Evolutionary conservation across 768 basidiomycete species (phyloP).

Genomic region (Bullera alba): DNA sequence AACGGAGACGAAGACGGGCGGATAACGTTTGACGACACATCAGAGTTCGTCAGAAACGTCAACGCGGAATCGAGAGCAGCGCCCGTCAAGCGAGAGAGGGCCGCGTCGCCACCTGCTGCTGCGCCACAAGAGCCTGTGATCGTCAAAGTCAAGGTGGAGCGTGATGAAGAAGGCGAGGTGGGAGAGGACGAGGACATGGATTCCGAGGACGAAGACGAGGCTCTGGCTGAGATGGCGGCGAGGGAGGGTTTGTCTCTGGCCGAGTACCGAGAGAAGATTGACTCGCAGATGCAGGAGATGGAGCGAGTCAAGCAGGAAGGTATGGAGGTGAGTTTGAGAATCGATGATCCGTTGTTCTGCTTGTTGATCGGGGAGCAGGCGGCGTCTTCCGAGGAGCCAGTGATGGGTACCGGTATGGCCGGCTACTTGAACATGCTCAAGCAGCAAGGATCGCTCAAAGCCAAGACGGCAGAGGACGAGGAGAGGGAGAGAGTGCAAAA

Average conservation of each 20-base stretch:
- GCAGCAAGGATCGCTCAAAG: conserved; percentile 79
- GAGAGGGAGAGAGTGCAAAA: conserved; percentile 76
- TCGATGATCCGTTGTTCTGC: background rate
- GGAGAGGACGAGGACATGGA: conserved; percentile 52
- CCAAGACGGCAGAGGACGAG: conserved; percentile 56
- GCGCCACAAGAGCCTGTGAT: conserved; percentile 27
- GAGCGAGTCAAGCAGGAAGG: conserved; percentile 54
- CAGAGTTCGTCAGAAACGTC: conserved; percentile 79
- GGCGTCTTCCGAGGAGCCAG: conserved; percentile 47
- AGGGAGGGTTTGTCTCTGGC: conserved; percentile 43
- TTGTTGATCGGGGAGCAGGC: background rate
- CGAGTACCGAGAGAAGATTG: conserved; percentile 47
- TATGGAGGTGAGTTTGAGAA: conserved; percentile 39
- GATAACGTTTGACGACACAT: conserved; percentile 89
- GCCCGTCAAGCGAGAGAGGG: conserved; percentile 41
- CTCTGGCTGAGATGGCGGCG: conserved; percentile 47
- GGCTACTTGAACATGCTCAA: conserved; percentile 81
- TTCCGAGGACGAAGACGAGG: conserved; percentile 59
- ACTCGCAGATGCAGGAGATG: conserved; percentile 71
- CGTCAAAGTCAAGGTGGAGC: conserved; percentile 47
- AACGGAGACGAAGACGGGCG: conserved; percentile 49
- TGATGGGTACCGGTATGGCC: conserved; percentile 75
- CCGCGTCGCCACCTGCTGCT: conserved; percentile 46
- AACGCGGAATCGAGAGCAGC: conserved; percentile 30
- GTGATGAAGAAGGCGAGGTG: conserved; percentile 57